phyloP scores from a whole-genome alignment of 179 eudicot species.

The Silene coronaria region DNA sequence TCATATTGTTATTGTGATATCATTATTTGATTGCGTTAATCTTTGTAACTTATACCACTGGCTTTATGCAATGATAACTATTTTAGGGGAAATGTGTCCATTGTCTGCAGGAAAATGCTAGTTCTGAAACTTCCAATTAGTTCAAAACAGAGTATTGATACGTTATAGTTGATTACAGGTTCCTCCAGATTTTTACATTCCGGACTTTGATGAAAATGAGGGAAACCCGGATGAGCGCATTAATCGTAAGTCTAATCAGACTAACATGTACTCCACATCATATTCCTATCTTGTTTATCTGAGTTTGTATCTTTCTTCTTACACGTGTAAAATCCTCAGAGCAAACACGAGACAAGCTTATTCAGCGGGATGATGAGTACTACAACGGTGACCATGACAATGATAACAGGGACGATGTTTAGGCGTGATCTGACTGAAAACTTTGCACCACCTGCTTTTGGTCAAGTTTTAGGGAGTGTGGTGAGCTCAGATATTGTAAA shows the following conservation, averaged over 20 bases:
- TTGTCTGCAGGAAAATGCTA: not conserved
- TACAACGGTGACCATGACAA: constrained; percentile 86
- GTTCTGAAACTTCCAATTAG: not conserved
- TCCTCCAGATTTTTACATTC: constrained; percentile 95
- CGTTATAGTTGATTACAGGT: constrained; percentile 47
- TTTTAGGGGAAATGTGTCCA: not conserved
- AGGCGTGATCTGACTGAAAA: constrained; percentile 9
- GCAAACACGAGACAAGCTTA: constrained; percentile 64
- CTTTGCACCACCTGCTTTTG: constrained; percentile 8
- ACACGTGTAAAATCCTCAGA: constrained; percentile 37
- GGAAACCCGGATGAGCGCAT: constrained; percentile 84
- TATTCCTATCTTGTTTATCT: not conserved
- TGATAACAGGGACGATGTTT: constrained; percentile 55
- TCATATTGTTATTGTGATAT: not conserved
- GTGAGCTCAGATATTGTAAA: not conserved
- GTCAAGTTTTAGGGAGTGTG: not conserved
- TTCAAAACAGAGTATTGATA: not conserved
- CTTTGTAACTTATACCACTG: not conserved
- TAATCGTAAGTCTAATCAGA: constrained; percentile 51
- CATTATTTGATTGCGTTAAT: not conserved
- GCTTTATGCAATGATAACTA: not conserved
- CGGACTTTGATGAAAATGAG: constrained; percentile 89
- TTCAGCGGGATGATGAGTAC: constrained; percentile 90
- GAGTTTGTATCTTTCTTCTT: not conserved
- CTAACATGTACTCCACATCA: not conserved